Evolutionary conservation across 2,329 filamentous ascomycete species (phyloP), one percentile per base, ranked within the genome.

Genomic region (Claviceps arundinis): DNA sequence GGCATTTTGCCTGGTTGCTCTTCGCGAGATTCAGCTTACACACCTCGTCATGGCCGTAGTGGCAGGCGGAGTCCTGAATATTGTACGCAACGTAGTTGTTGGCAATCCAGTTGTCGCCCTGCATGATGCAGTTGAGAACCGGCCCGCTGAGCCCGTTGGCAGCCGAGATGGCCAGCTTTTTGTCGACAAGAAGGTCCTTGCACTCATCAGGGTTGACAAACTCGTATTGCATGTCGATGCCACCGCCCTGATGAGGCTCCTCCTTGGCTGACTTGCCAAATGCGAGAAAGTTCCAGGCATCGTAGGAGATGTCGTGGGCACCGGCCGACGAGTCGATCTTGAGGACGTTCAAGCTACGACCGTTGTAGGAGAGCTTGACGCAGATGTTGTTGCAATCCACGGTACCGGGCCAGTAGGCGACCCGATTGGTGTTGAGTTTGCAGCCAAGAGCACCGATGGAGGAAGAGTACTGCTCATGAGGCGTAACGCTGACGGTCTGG

Each of bases 231-330:
- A 80, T 78, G 41, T 65, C 59, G 44, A 77, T 65, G 48, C 73
- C 72, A 46, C 78, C 78, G 53, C 77, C 77, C 38, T 61, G 53
- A 2, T 69, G 65, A 14, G 77, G 76, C 48, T 68, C 60, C 14
- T 68, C 61, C 7, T 64, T 67, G 42, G 77, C 78, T 13, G 70
- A 68, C 55, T 70, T 59, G 56, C 77, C 77, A 37, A 70, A 75
- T 58, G 65, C 64, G 42, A 82, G 75, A 59, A 75, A 75, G 69
- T 79, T 80, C 76, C 76, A 82, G 48, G 78, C 77, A 56, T 81
- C 78, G 68, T 81, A 82, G 53, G 69, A 73, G 66, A 82, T 73
- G 64, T 82, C 79, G 62, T 78, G 63, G 50, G 77, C 78, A 48
- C 77, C 77, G 42, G 68, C 70, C 0, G 77, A 81, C 50, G 68